Percentiles rank a stretch among this genome's conserved stretches.
These are phyloP conservation scores for Flaveria ramosissima DNA, from an alignment of 129 eudicot species.

Conservation along the genomic window DNA sequence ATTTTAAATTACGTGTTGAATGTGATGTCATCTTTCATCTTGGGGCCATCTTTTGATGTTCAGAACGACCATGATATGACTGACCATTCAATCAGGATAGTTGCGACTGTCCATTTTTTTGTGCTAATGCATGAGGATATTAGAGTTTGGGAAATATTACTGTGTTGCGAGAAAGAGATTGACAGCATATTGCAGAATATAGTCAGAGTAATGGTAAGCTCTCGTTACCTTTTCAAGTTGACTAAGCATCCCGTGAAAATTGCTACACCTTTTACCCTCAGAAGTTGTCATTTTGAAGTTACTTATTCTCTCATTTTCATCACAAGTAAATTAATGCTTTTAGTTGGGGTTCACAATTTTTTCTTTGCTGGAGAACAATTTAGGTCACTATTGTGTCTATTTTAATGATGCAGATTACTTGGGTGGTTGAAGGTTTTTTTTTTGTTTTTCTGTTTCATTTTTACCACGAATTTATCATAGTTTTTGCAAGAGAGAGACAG, in stretches of 20 bases:
- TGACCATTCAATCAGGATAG: constrained; percentile 44
- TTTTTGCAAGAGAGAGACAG: too few species aligned
- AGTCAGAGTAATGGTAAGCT: constrained; percentile 47
- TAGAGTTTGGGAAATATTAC: constrained; percentile 42
- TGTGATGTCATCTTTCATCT: constrained; percentile 47
- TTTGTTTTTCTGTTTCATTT: too few species aligned
- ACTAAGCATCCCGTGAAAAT: not conserved
- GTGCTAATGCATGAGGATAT: constrained; percentile 49
- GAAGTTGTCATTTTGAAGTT: not conserved
- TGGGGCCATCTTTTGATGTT: constrained; percentile 31
- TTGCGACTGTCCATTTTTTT: constrained; percentile 50
- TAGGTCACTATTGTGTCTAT: too few species aligned
- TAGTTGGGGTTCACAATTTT: not conserved
- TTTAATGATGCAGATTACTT: too few species aligned
- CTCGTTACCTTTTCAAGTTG: constrained; percentile 1
- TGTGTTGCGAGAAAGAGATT: constrained; percentile 50
- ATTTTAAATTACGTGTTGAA: constrained; percentile 48
- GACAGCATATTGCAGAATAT: constrained; percentile 46
- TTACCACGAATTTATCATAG: too few species aligned
- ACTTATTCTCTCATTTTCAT: not conserved
- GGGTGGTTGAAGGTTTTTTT: too few species aligned
- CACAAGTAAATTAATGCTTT: not conserved
- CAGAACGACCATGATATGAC: constrained; percentile 16
- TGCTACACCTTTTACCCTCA: not conserved
- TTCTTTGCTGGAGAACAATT: too few species aligned